A percentile compares a stretch with the other conserved stretches of the same genome.
Conservation (phyloP, 768 basidiomycete species). For the Boletus tomentosulus region DNA sequence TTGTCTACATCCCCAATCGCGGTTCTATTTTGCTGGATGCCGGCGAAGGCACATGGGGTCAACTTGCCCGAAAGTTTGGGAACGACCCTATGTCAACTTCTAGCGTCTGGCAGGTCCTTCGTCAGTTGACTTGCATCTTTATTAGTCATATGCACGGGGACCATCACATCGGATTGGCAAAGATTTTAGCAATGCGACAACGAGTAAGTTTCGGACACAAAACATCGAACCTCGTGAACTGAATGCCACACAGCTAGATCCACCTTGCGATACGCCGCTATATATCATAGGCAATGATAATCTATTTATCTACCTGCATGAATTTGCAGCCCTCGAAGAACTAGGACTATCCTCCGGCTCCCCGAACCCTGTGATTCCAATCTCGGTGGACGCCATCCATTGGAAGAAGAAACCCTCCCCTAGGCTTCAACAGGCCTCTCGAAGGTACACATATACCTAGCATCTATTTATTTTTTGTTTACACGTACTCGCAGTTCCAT, state of each 20-base stretch:
- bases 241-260: slow-evolving; percentile 49
- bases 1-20: slow-evolving; percentile 67
- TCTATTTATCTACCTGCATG: slow-evolving; percentile 65
- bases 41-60: slow-evolving; percentile 93
- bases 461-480: background rate
- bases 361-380: slow-evolving; percentile 48
- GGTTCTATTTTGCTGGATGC: slow-evolving; percentile 82
- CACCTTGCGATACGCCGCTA: slow-evolving; percentile 57
- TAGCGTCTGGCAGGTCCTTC: slow-evolving; percentile 55
- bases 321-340: slow-evolving; percentile 67
- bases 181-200: slow-evolving; percentile 66
- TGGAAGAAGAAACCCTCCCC: slow-evolving; percentile 39
- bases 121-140: slow-evolving; percentile 75
- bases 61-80: slow-evolving; percentile 77
- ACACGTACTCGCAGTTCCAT: slow-evolving; percentile 28
- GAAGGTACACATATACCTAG: slow-evolving; percentile 2
- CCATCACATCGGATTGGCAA: slow-evolving; percentile 82
- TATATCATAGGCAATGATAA: slow-evolving; percentile 62
- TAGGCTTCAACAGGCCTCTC: background rate
- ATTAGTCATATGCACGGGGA: slow-evolving; percentile 91
- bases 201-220: slow-evolving; percentile 39
- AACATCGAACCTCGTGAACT: background rate
- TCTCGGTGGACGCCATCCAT: slow-evolving; percentile 55
- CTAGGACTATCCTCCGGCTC: slow-evolving; percentile 53
- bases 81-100: slow-evolving; percentile 30